Percentiles rank a stretch among this genome's conserved stretches.
Conservation (phyloP, 352 stramenopile species). For the Phytophthora citrophthora region DNA sequence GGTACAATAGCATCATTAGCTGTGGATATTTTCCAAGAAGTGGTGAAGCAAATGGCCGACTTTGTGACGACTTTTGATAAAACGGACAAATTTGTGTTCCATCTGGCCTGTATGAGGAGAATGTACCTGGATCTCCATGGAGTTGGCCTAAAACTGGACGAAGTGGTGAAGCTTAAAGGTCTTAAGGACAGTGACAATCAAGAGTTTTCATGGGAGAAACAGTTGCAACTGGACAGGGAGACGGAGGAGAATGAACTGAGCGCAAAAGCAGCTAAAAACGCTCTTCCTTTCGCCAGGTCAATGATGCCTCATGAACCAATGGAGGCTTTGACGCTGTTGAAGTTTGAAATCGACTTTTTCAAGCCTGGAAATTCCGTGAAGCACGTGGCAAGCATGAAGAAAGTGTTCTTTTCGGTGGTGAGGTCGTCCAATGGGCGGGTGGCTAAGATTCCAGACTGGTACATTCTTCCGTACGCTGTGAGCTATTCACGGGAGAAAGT, state of each 20-base stretch:
- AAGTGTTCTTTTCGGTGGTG: slow-evolving; percentile 41
- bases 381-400: slow-evolving; percentile 43
- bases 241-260: slow-evolving; percentile 22
- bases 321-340: slow-evolving; percentile 42
- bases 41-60: neutral
- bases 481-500: slow-evolving; percentile 17
- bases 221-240: slow-evolving; percentile 7
- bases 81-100: slow-evolving; percentile 24
- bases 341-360: slow-evolving; percentile 44
- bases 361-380: slow-evolving; percentile 25
- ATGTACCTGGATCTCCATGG: slow-evolving; percentile 24
- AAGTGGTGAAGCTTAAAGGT: slow-evolving; percentile 1
- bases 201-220: slow-evolving; percentile 10
- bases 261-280: slow-evolving; percentile 26
- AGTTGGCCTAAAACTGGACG: slow-evolving; percentile 9
- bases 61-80: slow-evolving; percentile 27
- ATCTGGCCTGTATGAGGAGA: slow-evolving; percentile 28
- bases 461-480: slow-evolving; percentile 29
- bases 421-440: slow-evolving; percentile 38
- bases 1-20: neutral
- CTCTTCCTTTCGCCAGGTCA: slow-evolving; percentile 34
- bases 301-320: slow-evolving; percentile 39
- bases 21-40: slow-evolving; percentile 5
- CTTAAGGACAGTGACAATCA: neutral
- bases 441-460: slow-evolving; percentile 39